A percentile compares a stretch with the other conserved stretches of the same genome.
Conservation (phyloP, 2,329 filamentous ascomycete genomes). For the Lasiodiplodia hormozganensis region DNA sequence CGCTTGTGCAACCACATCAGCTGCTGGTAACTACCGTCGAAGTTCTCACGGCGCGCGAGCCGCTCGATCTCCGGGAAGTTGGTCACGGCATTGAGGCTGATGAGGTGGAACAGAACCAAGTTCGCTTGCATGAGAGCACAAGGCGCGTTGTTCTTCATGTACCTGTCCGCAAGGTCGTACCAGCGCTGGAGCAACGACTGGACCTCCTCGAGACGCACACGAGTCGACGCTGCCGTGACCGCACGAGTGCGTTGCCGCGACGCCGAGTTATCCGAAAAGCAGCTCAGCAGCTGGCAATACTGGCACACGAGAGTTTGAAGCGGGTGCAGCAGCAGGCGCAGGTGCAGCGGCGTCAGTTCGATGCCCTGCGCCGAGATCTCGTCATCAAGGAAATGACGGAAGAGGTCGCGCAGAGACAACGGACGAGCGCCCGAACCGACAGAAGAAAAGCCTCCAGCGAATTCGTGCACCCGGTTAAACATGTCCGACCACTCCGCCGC, state of each 20-base stretch:
- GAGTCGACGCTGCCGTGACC: conserved; percentile 66
- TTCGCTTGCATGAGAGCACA: conserved; percentile 70
- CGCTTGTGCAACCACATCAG: conserved; percentile 64
- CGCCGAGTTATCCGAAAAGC: conserved; percentile 63
- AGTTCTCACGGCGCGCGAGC: conserved; percentile 66
- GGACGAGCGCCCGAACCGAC: conserved; percentile 61
- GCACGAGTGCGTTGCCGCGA: conserved; percentile 56
- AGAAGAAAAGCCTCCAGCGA: conserved; percentile 60
- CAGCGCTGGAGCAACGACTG: conserved; percentile 69
- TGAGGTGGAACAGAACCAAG: conserved; percentile 73
- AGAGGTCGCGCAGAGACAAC: conserved; percentile 68
- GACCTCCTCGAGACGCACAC: conserved; percentile 67
- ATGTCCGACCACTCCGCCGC: conserved; percentile 65
- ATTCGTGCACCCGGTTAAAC: conserved; percentile 66
- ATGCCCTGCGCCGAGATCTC: conserved; percentile 62
- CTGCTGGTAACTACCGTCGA: conserved; percentile 64
- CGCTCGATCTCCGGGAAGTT: conserved; percentile 72
- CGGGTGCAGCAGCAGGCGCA: conserved; percentile 73
- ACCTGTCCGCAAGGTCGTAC: conserved; percentile 68
- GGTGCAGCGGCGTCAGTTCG: conserved; percentile 62
- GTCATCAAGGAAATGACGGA: conserved; percentile 71
- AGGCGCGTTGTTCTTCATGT: conserved; percentile 61
- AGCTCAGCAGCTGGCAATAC: conserved; percentile 69
- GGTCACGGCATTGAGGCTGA: conserved; percentile 72
- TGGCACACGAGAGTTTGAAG: conserved; percentile 71